These are phyloP conservation scores for Cryphonectria nitschkei DNA, from an alignment of 2,329 filamentous ascomycete genomes.

Conservation along the genomic window DNA sequence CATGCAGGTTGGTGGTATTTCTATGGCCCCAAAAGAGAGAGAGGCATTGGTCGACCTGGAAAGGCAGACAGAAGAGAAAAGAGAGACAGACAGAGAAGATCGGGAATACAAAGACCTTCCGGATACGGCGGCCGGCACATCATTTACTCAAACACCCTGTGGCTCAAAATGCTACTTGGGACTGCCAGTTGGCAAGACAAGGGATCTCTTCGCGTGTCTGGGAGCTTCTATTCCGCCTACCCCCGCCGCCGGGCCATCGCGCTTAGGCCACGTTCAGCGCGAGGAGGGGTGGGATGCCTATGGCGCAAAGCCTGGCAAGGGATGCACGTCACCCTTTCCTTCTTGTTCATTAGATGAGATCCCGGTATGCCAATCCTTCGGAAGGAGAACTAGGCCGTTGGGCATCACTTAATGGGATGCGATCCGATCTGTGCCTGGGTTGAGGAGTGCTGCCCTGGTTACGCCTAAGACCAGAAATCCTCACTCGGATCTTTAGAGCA, in stretches of 20 bases:
- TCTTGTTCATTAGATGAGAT: no score
- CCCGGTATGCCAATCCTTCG: no score
- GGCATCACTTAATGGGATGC: neutral
- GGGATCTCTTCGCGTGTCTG: neutral
- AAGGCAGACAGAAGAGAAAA: neutral
- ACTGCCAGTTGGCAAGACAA: neutral
- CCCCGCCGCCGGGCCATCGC: constrained; percentile 17
- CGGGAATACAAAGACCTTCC: constrained; percentile 5
- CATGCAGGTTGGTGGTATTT: constrained; percentile 22
- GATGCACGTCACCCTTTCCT: constrained; percentile 9
- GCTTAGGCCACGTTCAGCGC: constrained; percentile 18
- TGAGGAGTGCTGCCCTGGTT: neutral
- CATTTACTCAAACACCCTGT: neutral
- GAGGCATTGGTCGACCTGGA: no score
- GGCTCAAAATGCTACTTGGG: neutral
- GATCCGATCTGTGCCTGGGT: neutral
- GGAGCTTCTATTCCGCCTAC: neutral
- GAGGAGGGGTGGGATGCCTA: neutral
- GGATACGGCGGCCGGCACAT: neutral
- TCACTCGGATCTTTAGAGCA: neutral
- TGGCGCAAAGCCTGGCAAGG: constrained; percentile 6
- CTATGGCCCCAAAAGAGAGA: neutral
- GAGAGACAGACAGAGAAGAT: neutral
- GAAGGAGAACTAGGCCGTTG: neutral
- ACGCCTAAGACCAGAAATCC: no score